phyloP scores from a whole-genome alignment of 1,139 yeast species.

The Maudiozyma humilis region DNA sequence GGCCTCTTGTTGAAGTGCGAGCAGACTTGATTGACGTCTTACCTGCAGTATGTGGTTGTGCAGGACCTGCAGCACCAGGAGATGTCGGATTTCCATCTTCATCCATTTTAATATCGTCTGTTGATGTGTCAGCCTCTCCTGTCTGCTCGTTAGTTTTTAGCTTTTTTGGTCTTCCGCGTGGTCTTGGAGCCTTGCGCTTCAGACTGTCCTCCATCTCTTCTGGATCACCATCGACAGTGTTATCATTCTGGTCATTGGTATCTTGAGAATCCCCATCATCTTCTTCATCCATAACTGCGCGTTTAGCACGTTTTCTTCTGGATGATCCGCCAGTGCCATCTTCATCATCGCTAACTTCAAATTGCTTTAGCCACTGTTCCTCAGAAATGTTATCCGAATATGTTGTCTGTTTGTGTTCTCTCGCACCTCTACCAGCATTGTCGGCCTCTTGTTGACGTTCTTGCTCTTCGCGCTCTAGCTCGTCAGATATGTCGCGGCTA shows the following conservation, averaged over 20 bases:
- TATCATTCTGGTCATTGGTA: not conserved
- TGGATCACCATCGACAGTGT: slow-evolving; percentile 5
- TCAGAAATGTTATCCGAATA: slow-evolving; percentile 69
- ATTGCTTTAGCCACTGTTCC: slow-evolving; percentile 66
- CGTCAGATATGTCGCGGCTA: slow-evolving; percentile 54
- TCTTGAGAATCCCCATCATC: slow-evolving; percentile 7
- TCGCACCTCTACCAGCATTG: slow-evolving; percentile 47
- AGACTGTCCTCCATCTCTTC: slow-evolving; percentile 14
- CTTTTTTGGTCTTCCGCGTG: slow-evolving; percentile 18
- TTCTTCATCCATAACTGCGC: not conserved
- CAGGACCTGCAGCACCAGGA: not conserved
- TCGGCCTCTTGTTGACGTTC: slow-evolving; percentile 28
- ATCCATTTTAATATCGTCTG: not conserved
- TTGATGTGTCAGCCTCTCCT: slow-evolving; percentile 1
- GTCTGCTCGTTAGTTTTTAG: slow-evolving; percentile 13
- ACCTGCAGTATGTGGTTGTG: slow-evolving; percentile 13
- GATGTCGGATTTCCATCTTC: not conserved
- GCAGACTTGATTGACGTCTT: slow-evolving; percentile 24
- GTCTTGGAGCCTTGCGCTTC: slow-evolving; percentile 17
- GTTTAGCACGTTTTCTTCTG: not conserved
- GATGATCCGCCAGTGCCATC: slow-evolving; percentile 11
- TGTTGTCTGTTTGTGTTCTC: slow-evolving; percentile 51
- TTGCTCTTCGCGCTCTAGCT: slow-evolving; percentile 39
- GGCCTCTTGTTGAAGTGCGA: slow-evolving; percentile 18
- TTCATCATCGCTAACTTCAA: slow-evolving; percentile 38